These are phyloP conservation scores for Brettanomyces sp. DNA, from an alignment of 805 yeast genomes.

Conservation along the genomic window DNA sequence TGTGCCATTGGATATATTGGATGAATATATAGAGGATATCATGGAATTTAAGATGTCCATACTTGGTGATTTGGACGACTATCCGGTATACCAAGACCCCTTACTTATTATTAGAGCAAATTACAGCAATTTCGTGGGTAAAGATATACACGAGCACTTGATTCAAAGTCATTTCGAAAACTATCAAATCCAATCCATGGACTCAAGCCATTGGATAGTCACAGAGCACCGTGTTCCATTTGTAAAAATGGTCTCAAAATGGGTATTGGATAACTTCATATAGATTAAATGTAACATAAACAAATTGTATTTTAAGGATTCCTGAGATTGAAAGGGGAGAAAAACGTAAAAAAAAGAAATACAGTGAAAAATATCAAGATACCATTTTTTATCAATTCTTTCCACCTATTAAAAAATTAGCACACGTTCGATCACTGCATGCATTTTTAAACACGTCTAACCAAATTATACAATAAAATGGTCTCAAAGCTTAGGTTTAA, in stretches of 20 bases:
- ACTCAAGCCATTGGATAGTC: conserved; percentile 88
- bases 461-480: conserved; percentile 11
- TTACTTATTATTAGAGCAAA: conserved; percentile 71
- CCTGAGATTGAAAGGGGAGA: too few relatives aligned
- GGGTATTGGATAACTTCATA: conserved; percentile 11
- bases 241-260: conserved; percentile 48
- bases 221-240: conserved; percentile 75
- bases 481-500: conserved; percentile 25
- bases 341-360: too few relatives aligned
- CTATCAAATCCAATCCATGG: conserved; percentile 58
- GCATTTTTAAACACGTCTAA: too few relatives aligned
- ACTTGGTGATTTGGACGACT: conserved; percentile 19
- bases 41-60: conserved; percentile 40
- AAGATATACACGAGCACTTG: conserved; percentile 7
- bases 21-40: conserved; percentile 51
- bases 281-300: neutral
- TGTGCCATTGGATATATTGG: conserved; percentile 60
- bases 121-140: conserved; percentile 35
- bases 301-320: neutral
- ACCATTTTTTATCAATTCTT: too few relatives aligned
- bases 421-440: too few relatives aligned
- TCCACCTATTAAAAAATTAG: too few relatives aligned
- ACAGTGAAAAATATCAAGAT: too few relatives aligned
- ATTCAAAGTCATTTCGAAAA: conserved; percentile 42
- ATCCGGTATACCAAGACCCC: conserved; percentile 54